Evolutionary conservation across 2,329 filamentous ascomycete species (phyloP).

Genomic region (Teratosphaeria zuluensis): DNA sequence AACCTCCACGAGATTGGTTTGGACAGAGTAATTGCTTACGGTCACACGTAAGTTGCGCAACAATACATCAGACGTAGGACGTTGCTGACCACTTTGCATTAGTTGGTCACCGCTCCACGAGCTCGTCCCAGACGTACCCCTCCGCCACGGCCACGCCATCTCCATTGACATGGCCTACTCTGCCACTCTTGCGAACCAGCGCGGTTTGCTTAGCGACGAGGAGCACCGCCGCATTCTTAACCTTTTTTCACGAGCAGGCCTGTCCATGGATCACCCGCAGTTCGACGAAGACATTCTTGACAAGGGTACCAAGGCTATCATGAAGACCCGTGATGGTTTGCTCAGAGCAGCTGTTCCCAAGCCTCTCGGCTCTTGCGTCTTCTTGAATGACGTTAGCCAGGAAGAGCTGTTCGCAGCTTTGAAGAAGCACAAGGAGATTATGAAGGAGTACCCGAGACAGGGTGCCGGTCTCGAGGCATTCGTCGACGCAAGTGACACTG

Average conservation of each 20-base stretch:
- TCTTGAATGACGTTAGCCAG: slow-evolving; percentile 56
- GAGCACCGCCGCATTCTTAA: slow-evolving; percentile 56
- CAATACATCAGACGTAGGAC: neutral
- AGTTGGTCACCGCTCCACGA: slow-evolving; percentile 65
- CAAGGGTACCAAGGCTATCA: slow-evolving; percentile 56
- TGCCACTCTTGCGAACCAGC: slow-evolving; percentile 54
- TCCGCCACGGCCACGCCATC: slow-evolving; percentile 65
- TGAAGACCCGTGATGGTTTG: slow-evolving; percentile 61
- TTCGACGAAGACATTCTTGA: slow-evolving; percentile 58
- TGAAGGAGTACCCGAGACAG: slow-evolving; percentile 52
- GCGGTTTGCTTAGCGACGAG: slow-evolving; percentile 49
- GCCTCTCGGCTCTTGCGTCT: slow-evolving; percentile 56
- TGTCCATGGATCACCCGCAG: slow-evolving; percentile 61
- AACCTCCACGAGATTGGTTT: slow-evolving; percentile 65
- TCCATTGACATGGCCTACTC: slow-evolving; percentile 70
- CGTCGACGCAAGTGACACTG: slow-evolving; percentile 60
- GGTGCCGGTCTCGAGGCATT: slow-evolving; percentile 60
- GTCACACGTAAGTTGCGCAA: slow-evolving; percentile 48
- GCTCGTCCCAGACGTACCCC: slow-evolving; percentile 56
- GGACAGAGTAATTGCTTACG: slow-evolving; percentile 64
- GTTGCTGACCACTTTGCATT: slow-evolving; percentile 2
- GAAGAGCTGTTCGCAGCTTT: slow-evolving; percentile 55
- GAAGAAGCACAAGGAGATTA: slow-evolving; percentile 52
- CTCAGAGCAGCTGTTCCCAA: slow-evolving; percentile 59
- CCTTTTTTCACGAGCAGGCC: slow-evolving; percentile 59